Evolutionary conservation across 176 grass and related monocot genomes (phyloP).

Genomic region (Calamus simplicifolius): DNA sequence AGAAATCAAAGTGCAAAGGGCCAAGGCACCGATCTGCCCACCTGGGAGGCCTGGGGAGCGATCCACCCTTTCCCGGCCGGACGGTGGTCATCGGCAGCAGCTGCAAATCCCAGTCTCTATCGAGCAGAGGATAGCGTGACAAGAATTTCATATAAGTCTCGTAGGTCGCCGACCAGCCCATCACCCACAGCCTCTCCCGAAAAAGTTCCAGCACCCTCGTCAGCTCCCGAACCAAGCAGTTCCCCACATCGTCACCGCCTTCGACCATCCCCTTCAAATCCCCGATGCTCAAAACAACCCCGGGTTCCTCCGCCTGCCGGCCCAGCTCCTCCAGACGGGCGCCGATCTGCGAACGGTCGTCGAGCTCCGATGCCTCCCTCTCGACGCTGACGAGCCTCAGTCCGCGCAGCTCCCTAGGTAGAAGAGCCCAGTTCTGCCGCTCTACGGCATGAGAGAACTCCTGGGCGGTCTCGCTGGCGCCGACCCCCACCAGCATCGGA

Average conservation of each 20-base stretch:
- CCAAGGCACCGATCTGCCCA: not conserved
- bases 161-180: constrained; percentile 87
- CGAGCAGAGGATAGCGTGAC: constrained; percentile 74
- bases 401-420: constrained; percentile 24
- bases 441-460: constrained; percentile 39
- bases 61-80: constrained; percentile 10
- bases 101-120: constrained; percentile 93
- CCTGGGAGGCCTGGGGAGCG: constrained; percentile 48
- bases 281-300: constrained; percentile 56
- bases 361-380: constrained; percentile 10
- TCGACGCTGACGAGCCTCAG: constrained; percentile 24
- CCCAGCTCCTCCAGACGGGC: constrained; percentile 21
- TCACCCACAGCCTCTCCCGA: constrained; percentile 45
- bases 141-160: constrained; percentile 92
- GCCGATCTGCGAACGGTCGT: not conserved
- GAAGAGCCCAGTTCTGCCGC: constrained; percentile 35
- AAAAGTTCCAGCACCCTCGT: constrained; percentile 60
- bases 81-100: constrained; percentile 67
- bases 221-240: constrained; percentile 52
- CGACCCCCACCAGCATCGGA: constrained; percentile 84
- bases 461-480: constrained; percentile 44
- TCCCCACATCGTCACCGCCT: constrained; percentile 33
- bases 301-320: constrained; percentile 19
- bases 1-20: too few species aligned
- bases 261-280: constrained; percentile 66